Conservation (phyloP, 495 filamentous ascomycete species). For the Penicillium bovifimosum region DNA sequence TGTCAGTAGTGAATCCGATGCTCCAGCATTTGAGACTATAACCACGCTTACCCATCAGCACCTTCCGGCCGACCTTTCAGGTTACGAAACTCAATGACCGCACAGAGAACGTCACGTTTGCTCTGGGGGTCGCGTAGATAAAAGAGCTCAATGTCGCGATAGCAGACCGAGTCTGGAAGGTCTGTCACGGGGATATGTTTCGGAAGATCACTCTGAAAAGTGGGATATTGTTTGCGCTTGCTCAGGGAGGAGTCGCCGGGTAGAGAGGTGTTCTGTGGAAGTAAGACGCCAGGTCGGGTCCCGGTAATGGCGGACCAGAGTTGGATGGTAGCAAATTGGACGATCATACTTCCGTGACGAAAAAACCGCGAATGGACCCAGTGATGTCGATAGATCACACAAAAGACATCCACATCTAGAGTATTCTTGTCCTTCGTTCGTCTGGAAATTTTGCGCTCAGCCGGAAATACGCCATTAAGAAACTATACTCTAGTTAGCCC, state of each 20-base stretch:
- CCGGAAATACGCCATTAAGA: slow-evolving; percentile 1
- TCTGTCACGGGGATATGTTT: slow-evolving; percentile 17
- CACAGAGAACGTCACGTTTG: slow-evolving; percentile 25
- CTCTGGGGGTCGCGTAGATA: slow-evolving; percentile 21
- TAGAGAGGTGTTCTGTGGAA: slow-evolving; percentile 20
- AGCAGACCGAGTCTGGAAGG: slow-evolving; percentile 27
- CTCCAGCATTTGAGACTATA: background rate
- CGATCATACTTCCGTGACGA: slow-evolving; percentile 26
- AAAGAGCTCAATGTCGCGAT: slow-evolving; percentile 28
- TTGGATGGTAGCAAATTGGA: slow-evolving; percentile 23
- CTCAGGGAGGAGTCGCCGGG: slow-evolving; percentile 9
- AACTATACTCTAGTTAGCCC: slow-evolving; percentile 9
- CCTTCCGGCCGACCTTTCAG: slow-evolving; percentile 26
- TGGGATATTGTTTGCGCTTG: slow-evolving; percentile 14
- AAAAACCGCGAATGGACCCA: slow-evolving; percentile 27
- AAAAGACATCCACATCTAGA: slow-evolving; percentile 23
- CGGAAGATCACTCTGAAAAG: slow-evolving; percentile 27
- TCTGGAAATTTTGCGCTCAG: background rate
- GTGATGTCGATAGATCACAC: slow-evolving; percentile 21
- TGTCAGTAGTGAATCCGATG: slow-evolving; percentile 4
- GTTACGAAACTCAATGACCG: slow-evolving; percentile 26
- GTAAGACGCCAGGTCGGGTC: slow-evolving; percentile 22
- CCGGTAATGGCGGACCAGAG: slow-evolving; percentile 31
- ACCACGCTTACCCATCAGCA: slow-evolving; percentile 19
- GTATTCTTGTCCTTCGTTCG: slow-evolving; percentile 20